These are phyloP conservation scores for Acacia pycnantha DNA, from an alignment of 331 rosid species.

Conservation along the genomic window DNA sequence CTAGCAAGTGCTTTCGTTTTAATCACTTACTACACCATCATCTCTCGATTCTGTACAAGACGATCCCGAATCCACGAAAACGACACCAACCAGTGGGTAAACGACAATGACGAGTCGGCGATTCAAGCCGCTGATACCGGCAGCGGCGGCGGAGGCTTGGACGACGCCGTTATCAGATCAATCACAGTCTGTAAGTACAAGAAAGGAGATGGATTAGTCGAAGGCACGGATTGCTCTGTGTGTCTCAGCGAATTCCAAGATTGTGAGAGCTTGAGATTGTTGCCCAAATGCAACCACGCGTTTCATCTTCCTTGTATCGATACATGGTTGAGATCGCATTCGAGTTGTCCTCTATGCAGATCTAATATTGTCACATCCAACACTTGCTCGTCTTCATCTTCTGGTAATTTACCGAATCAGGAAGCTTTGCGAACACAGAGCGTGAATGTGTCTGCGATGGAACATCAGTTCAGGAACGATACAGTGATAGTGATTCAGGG, in stretches of 20 bases:
- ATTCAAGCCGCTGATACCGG: background rate
- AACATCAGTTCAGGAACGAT: slow-evolving; percentile 45
- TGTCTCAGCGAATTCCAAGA: slow-evolving; percentile 78
- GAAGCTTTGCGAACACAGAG: slow-evolving; percentile 21
- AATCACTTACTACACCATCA: slow-evolving; percentile 58
- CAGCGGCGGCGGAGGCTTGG: slow-evolving; percentile 50
- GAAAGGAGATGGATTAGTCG: slow-evolving; percentile 47
- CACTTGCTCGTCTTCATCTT: background rate
- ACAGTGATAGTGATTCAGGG: slow-evolving; percentile 45
- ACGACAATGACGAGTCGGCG: slow-evolving; percentile 19
- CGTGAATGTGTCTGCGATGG: slow-evolving; percentile 29
- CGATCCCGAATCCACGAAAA: slow-evolving; percentile 16
- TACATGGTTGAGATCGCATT: slow-evolving; percentile 67
- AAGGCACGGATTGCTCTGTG: slow-evolving; percentile 71
- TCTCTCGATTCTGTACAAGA: slow-evolving; percentile 56
- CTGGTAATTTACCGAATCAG: background rate
- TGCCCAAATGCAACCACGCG: slow-evolving; percentile 79
- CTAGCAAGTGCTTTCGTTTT: slow-evolving; percentile 62
- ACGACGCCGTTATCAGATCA: slow-evolving; percentile 58
- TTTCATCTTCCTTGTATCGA: slow-evolving; percentile 86
- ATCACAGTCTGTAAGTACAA: slow-evolving; percentile 56
- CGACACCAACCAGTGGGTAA: background rate
- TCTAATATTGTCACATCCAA: slow-evolving; percentile 33
- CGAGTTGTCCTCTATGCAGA: slow-evolving; percentile 79
- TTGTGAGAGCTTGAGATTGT: slow-evolving; percentile 56